phyloP scores from a whole-genome alignment of 2,329 filamentous ascomycete species.

The Aureobasidium sp. region DNA sequence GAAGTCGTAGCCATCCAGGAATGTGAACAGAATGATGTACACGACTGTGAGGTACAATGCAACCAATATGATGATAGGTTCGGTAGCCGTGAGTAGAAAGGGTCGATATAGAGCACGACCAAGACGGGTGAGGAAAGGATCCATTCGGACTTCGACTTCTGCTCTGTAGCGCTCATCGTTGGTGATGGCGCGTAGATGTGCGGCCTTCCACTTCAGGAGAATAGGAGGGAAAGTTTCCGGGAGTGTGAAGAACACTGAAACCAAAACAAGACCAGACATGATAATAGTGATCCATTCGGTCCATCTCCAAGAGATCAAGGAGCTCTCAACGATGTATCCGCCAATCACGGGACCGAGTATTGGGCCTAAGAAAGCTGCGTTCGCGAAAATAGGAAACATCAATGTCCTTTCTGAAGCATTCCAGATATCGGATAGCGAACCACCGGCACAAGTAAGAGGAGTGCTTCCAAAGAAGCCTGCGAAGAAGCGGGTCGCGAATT shows the following conservation, averaged over 20 bases:
- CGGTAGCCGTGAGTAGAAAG: constrained; percentile 45
- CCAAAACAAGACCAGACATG: constrained; percentile 28
- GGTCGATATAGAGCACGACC: constrained; percentile 46
- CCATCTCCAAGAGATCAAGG: constrained; percentile 50
- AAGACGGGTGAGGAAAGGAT: constrained; percentile 41
- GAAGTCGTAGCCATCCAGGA: constrained; percentile 57
- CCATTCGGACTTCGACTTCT: constrained; percentile 49
- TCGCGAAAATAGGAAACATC: constrained; percentile 57
- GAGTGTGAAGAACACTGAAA: constrained; percentile 42
- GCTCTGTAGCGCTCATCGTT: constrained; percentile 53
- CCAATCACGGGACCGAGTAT: constrained; percentile 50
- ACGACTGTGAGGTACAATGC: constrained; percentile 54
- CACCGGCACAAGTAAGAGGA: constrained; percentile 51
- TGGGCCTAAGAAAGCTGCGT: constrained; percentile 46
- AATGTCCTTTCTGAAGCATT: constrained; percentile 53
- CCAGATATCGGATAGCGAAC: constrained; percentile 54
- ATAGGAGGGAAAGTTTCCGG: constrained; percentile 56
- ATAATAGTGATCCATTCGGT: constrained; percentile 45
- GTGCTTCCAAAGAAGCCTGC: constrained; percentile 55
- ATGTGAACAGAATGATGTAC: constrained; percentile 51
- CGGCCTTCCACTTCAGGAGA: constrained; percentile 36
- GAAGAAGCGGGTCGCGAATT: constrained; percentile 56
- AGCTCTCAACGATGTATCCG: constrained; percentile 46
- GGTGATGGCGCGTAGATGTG: constrained; percentile 32
- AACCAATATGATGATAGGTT: constrained; percentile 54